Conservation (phyloP, 169 alveolate genomes). For the Plasmodium sp. region DNA sequence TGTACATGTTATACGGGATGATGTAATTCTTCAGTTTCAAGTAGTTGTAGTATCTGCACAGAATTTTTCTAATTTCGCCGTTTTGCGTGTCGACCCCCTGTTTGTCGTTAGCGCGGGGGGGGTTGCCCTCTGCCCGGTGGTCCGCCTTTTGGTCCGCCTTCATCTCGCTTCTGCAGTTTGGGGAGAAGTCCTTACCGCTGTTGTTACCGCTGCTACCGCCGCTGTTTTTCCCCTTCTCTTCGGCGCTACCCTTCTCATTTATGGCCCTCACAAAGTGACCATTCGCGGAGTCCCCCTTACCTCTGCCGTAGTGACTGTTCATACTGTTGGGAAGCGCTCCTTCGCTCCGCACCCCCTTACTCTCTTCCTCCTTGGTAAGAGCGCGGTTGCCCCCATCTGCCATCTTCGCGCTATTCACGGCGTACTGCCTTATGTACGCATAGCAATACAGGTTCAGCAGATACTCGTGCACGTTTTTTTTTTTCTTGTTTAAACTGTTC, state of each 20-base stretch:
- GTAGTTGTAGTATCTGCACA: conserved; percentile 20
- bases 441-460: not conserved
- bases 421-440: not conserved
- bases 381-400: not conserved
- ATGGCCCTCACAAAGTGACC: not conserved
- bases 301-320: not conserved
- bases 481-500: not conserved
- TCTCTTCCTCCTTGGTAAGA: not conserved
- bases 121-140: not conserved
- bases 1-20: conserved; percentile 34
- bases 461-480: not conserved
- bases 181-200: too few species aligned
- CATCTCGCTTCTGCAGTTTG: too few species aligned
- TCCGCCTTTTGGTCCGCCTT: not conserved
- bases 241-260: not conserved
- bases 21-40: conserved; percentile 45
- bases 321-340: not conserved
- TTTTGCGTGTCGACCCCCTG: not conserved
- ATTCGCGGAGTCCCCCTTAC: not conserved
- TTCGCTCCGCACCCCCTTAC: not conserved
- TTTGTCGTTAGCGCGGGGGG: not conserved
- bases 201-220: not conserved
- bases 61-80: conserved; percentile 4
- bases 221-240: not conserved
- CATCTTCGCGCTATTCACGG: not conserved